Base-by-base conservation (phyloP, 2,329 filamentous ascomycete genomes). In the Calonectria naviculata region DNA sequence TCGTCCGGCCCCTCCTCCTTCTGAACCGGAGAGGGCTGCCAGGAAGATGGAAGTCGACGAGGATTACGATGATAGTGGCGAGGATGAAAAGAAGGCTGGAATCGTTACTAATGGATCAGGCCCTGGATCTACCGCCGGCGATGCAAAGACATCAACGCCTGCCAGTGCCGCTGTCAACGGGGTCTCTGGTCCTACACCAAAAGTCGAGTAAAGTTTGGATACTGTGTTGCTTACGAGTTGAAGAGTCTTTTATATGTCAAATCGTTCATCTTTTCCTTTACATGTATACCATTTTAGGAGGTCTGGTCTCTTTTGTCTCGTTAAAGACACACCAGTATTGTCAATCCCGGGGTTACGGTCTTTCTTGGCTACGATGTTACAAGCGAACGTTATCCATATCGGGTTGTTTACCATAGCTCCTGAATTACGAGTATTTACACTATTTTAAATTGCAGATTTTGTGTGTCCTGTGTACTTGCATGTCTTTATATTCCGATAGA, bases 31-130 rank as follows among this genome's bases (percentile, higher is more conserved):
- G 82, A 86, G 91, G 65, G 95, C 97, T 38, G 95, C 95, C 24
- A 90, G 97, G 26, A 97, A 97, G 83, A 97, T 99, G 91, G 96
- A 98, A 8, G 94, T 98, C 24, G 95, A 99, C 76, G 97, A 99
- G 82, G 94, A 98, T 81, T 98, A 99, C 79, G 96, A 98, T 81
- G 96, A 98, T 79, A 96, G 95, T 68, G 94, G 91, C 5, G 95
- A 97, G 75, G 96, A 98, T 71, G 93, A 97, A 68, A 92, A 93
- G 85, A 93, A 93, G 81, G 81, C 82, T 1, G 81, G 79, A 3
- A 79, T 82, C 19, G 81, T 84, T 1, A 80, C 84, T 17, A 84
- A 89, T 83, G 75, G 83, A 6, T 84, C 86, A 10, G 87, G 84
- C 1, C 84, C 88, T 17, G 81, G 83, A 9, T 87, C 89, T 21